Evolutionary conservation across 805 yeast genomes (phyloP).

Genomic region (Debaryomyces maramus): DNA sequence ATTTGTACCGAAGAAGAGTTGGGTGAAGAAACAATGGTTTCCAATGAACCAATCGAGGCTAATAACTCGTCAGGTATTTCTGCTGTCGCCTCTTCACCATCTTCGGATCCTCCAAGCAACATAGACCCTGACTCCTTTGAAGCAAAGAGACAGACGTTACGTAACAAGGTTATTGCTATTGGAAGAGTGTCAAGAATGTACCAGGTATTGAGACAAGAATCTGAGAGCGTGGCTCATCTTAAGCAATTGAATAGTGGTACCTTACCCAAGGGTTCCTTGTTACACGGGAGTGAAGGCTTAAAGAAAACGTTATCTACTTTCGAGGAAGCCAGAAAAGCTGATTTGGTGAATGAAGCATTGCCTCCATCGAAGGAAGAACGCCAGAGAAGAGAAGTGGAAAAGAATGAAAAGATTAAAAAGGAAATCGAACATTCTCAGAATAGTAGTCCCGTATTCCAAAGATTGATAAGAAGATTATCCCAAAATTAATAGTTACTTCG

Average conservation of each 20-base stretch:
- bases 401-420: slow-evolving; percentile 42
- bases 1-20: slow-evolving; percentile 95
- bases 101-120: slow-evolving; percentile 10
- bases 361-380: slow-evolving; percentile 77
- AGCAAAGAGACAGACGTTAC: slow-evolving; percentile 51
- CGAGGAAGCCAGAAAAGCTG: slow-evolving; percentile 81
- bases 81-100: neutral
- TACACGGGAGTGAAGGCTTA: slow-evolving; percentile 81
- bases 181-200: slow-evolving; percentile 96
- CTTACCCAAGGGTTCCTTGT: slow-evolving; percentile 81
- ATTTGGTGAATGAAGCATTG: slow-evolving; percentile 78
- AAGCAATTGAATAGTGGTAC: slow-evolving; percentile 72
- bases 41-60: slow-evolving; percentile 28
- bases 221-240: slow-evolving; percentile 80
- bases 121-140: slow-evolving; percentile 24
- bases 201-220: slow-evolving; percentile 81
- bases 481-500: slow-evolving; percentile 2
- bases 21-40: slow-evolving; percentile 66
- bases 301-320: slow-evolving; percentile 67
- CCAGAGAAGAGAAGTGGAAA: slow-evolving; percentile 43
- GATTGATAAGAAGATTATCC: slow-evolving; percentile 38
- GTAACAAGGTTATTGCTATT: slow-evolving; percentile 90
- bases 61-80: slow-evolving; percentile 14
- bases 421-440: slow-evolving; percentile 32
- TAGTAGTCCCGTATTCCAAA: slow-evolving; percentile 38